A percentile compares a stretch with the other conserved stretches of the same genome.
phyloP scores from a whole-genome alignment of 148 eudicot genomes.

The Rhododendron williamsianum region DNA sequence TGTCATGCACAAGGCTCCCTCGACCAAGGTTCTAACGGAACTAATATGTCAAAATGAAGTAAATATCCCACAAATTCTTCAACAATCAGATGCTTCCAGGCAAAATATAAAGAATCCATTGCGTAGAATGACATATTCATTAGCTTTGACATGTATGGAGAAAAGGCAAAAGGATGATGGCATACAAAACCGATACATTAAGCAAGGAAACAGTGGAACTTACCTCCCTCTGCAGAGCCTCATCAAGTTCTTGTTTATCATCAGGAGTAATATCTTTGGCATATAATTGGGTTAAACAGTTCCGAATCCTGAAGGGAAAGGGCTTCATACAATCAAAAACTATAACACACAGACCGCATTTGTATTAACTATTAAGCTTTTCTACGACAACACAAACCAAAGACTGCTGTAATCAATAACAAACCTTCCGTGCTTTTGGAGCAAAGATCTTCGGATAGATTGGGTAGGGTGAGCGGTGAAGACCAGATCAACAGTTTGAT shows the following conservation, averaged over 20 bases:
- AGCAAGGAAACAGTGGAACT: slow-evolving; percentile 7
- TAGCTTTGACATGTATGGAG: background rate
- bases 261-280: slow-evolving; percentile 91
- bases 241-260: slow-evolving; percentile 96
- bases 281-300: slow-evolving; percentile 79
- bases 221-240: slow-evolving; percentile 96
- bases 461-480: slow-evolving; percentile 97
- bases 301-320: slow-evolving; percentile 50
- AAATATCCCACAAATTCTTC: background rate
- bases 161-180: background rate
- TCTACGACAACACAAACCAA: background rate
- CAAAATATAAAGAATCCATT: background rate
- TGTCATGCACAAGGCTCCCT: background rate
- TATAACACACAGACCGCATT: background rate
- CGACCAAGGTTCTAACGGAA: background rate
- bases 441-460: slow-evolving; percentile 89
- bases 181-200: background rate
- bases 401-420: background rate
- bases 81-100: background rate
- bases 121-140: background rate
- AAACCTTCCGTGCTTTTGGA: slow-evolving; percentile 96
- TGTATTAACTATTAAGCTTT: background rate
- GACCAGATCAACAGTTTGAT: slow-evolving; percentile 92
- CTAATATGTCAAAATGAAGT: background rate
- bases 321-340: background rate